These are phyloP conservation scores for Curvularia verruculosa DNA, from an alignment of 2,329 filamentous ascomycete species.

Conservation along the genomic window DNA sequence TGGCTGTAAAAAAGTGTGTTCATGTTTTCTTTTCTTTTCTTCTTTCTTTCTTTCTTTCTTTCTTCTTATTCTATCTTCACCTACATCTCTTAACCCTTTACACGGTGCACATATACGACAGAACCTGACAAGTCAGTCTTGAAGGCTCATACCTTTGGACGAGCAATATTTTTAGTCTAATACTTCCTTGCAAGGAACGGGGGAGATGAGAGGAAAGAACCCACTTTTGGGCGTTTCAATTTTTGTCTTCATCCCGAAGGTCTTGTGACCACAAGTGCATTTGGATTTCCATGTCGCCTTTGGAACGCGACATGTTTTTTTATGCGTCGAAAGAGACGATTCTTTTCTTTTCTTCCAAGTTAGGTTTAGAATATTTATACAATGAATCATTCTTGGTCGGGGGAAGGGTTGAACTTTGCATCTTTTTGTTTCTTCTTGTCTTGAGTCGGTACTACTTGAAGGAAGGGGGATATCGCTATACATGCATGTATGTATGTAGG, in stretches of 20 bases:
- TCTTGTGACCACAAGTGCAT: background rate
- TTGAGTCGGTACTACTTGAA: background rate
- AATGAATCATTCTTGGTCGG: too few relatives aligned
- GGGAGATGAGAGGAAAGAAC: background rate
- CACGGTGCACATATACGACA: background rate
- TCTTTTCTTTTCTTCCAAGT: too few relatives aligned
- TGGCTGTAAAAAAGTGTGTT: conserved; percentile 11
- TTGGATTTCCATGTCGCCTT: background rate
- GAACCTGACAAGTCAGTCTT: background rate
- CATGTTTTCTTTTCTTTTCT: background rate
- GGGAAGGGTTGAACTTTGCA: background rate
- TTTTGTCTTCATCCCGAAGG: background rate
- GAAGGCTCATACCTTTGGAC: background rate
- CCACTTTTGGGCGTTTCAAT: background rate
- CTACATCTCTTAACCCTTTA: background rate
- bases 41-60: too few relatives aligned
- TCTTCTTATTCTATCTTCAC: background rate
- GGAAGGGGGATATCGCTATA: conserved; percentile 1
- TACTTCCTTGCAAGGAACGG: background rate
- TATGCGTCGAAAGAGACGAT: background rate
- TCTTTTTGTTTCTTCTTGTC: background rate
- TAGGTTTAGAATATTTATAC: too few relatives aligned
- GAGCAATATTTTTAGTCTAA: background rate
- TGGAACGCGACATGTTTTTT: background rate
- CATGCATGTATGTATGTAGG: background rate